phyloP scores from a whole-genome alignment of 495 filamentous ascomycete species.

The Aspergillus sparsus region DNA sequence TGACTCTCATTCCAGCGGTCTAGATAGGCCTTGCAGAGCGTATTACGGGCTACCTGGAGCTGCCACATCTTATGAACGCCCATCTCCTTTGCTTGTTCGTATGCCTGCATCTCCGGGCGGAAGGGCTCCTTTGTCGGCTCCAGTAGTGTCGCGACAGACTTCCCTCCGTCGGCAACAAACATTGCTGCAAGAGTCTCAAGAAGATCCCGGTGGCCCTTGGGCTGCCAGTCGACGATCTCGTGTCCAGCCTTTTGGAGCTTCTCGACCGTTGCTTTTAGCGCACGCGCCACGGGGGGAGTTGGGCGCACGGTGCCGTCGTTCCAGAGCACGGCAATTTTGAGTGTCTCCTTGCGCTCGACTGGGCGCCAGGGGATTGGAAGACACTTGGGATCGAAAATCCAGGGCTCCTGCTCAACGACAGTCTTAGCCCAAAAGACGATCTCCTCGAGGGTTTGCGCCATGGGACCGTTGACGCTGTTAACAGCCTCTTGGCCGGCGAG shows the following conservation, averaged over 20 bases:
- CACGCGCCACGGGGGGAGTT: slow-evolving; percentile 10
- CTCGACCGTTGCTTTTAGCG: slow-evolving; percentile 2
- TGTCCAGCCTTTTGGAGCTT: slow-evolving; percentile 11
- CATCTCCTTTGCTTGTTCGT: slow-evolving; percentile 34
- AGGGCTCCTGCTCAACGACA: slow-evolving; percentile 15
- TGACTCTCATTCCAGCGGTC: slow-evolving; percentile 40
- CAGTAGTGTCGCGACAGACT: slow-evolving; percentile 32
- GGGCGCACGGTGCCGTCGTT: slow-evolving; percentile 10
- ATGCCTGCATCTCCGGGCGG: slow-evolving; percentile 45
- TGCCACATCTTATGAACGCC: slow-evolving; percentile 37
- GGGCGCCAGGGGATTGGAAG: slow-evolving; percentile 9
- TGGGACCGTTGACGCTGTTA: slow-evolving; percentile 10
- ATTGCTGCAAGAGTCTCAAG: background rate
- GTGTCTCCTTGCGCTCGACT: background rate
- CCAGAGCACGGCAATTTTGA: slow-evolving; percentile 7
- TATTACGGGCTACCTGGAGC: slow-evolving; percentile 39
- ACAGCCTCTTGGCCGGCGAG: slow-evolving; percentile 18
- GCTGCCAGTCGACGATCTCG: slow-evolving; percentile 8
- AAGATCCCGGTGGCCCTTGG: slow-evolving; percentile 7
- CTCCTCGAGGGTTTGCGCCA: slow-evolving; percentile 12
- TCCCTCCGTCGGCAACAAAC: slow-evolving; percentile 15
- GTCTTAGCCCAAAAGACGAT: slow-evolving; percentile 10
- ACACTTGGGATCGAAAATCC: slow-evolving; percentile 14
- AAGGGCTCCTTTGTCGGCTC: slow-evolving; percentile 48
- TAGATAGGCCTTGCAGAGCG: slow-evolving; percentile 47